These are phyloP conservation scores for Phytophthora pluvialis DNA, from an alignment of 352 stramenopile genomes.

Conservation along the genomic window DNA sequence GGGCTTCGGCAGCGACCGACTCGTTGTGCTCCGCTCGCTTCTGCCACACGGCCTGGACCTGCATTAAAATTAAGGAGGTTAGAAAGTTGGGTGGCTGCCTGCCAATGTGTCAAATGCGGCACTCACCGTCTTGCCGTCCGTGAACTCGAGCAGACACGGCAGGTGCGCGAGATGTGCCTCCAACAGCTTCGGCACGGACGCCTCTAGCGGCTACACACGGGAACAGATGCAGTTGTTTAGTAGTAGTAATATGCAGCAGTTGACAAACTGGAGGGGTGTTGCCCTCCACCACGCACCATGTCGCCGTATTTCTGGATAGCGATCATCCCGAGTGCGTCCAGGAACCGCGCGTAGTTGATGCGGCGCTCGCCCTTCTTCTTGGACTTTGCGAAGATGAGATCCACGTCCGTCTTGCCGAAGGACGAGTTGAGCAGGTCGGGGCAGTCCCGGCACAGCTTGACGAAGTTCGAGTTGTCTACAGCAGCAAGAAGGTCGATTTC, in stretches of 20 bases:
- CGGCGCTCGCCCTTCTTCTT: conserved; percentile 88
- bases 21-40: conserved; percentile 60
- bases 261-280: background rate
- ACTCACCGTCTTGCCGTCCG: conserved; percentile 57
- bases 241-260: too few relatives aligned
- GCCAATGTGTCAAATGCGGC: background rate
- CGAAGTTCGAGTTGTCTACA: conserved; percentile 85
- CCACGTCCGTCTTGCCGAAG: conserved; percentile 82
- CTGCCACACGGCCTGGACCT: conserved; percentile 74
- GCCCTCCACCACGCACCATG: conserved; percentile 45
- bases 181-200: conserved; percentile 69
- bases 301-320: conserved; percentile 82
- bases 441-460: conserved; percentile 85
- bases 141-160: conserved; percentile 70
- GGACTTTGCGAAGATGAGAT: conserved; percentile 88
- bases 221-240: background rate
- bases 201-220: conserved; percentile 51
- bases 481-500: too few relatives aligned
- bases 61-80: background rate
- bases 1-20: background rate
- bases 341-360: conserved; percentile 85
- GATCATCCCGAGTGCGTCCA: conserved; percentile 87
- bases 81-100: background rate
- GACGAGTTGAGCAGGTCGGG: conserved; percentile 58
- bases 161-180: conserved; percentile 70